A percentile compares a stretch with the other conserved stretches of the same genome.
phyloP scores from a whole-genome alignment of 163 green algal species.

The Trebouxia gelatinosa region DNA sequence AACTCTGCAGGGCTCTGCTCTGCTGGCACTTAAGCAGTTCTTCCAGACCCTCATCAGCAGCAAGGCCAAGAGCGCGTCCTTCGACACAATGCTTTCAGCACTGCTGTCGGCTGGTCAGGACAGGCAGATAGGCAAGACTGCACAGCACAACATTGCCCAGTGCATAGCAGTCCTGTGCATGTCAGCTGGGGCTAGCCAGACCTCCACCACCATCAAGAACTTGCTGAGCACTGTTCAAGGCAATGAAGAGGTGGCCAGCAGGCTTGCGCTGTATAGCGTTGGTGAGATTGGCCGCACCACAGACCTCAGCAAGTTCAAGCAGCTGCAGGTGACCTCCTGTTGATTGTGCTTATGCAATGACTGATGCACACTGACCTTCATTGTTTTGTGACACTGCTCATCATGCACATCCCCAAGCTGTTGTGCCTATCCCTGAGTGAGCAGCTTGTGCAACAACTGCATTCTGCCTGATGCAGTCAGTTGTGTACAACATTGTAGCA shows the following conservation, averaged over 20 bases:
- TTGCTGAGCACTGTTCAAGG: slow-evolving; percentile 41
- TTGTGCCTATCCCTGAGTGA: no score
- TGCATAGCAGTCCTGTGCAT: slow-evolving; percentile 81
- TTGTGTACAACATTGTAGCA: no score
- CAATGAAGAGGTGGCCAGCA: slow-evolving; percentile 39
- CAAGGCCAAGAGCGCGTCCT: slow-evolving; percentile 34
- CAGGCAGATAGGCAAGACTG: slow-evolving; percentile 43
- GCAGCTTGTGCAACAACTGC: neutral
- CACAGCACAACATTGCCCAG: slow-evolving; percentile 77
- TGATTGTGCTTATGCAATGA: no score
- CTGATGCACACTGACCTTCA: no score
- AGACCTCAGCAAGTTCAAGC: slow-evolving; percentile 66
- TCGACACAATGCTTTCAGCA: slow-evolving; percentile 56
- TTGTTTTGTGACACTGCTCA: no score
- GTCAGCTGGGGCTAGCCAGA: slow-evolving; percentile 39
- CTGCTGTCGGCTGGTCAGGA: slow-evolving; percentile 56
- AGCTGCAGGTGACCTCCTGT: slow-evolving; percentile 43
- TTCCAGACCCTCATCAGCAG: slow-evolving; percentile 67
- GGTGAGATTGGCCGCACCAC: slow-evolving; percentile 77
- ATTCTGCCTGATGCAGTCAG: neutral
- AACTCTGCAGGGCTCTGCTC: slow-evolving; percentile 48
- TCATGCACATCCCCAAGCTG: no score
- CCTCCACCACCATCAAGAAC: slow-evolving; percentile 47
- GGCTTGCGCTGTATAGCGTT: slow-evolving; percentile 82
- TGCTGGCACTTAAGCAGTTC: slow-evolving; percentile 76